Base-by-base conservation (phyloP, 2,329 filamentous ascomycete genomes). In the Fusarium sp. region DNA sequence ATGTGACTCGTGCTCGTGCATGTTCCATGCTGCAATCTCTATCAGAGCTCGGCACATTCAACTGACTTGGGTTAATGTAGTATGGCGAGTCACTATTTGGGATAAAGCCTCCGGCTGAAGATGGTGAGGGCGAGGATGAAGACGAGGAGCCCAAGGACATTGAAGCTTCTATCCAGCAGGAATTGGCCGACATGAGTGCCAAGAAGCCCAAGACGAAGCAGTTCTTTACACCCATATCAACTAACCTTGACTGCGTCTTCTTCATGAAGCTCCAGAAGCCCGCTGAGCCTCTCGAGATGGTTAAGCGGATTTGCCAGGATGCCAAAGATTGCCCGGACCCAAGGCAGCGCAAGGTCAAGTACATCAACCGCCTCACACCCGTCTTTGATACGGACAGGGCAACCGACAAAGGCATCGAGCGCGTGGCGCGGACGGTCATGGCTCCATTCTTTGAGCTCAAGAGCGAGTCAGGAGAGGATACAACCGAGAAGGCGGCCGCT, bases 111-210 rank as follows among this genome's bases (percentile, higher is more conserved):
- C 78, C 81, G 4, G 79, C 81, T 47, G 80, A 78, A 17, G 79
- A 79, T 27, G 72, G 77, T 25, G 78, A 82, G 65, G 78, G 77
- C 67, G 76, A 80, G 60, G 79, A 81, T 12, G 82, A 77, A 12
- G 84, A 78, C 3, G 84, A 85, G 7, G 84, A 85, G 1, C 82
- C 81, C 15, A 84, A 84, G n/a, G 93, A 95, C 76, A 94, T 97
- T 75, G 94, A 95, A 79, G 87, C 90, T 6, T 89, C 91, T 32
- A 94, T 97, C 75, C 81, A 90, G 75, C 91, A 90, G 79, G 94
- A 97, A 82, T 82, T 97, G n/a, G 88, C 87, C 32, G 86, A 85
- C 76, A 90, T 89, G 64, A 78, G 84, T 43, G 76, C 82, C 33
- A 79, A 78, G 56, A 81, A 86, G 69, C 78, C 80, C 63, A 82